Base-by-base conservation (phyloP, 352 stramenopile species). In the Globisporangium camurandrum region DNA sequence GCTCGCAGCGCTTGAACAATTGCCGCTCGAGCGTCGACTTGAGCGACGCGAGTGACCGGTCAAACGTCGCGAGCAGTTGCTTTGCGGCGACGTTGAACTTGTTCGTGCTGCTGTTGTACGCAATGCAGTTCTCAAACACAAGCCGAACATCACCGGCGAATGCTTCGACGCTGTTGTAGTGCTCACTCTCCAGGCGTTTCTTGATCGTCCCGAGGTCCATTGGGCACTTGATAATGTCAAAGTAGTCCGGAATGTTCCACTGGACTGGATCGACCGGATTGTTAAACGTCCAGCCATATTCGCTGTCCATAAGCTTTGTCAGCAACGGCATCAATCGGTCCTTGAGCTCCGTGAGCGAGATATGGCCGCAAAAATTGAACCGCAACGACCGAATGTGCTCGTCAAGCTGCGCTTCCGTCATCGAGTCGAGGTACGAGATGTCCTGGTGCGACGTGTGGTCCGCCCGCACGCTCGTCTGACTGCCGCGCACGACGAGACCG, bases 171-270 rank as follows among this genome's bases (percentile, higher is more conserved):
- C 81, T 93, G 60, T 81, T 86, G 76, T 99, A 99, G 42, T 93
- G 84, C 49, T 94, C 86, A 61, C 88, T 95, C 55, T 98, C 95
- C 26, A 98, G 59, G 1, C 88, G 76, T 64, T 98, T 98, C 62
- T 96, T 95, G 61, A 99, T 97, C n/a, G 95, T 98, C 19, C 95
- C 94, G 19, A 99, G 76, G 69, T 99, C 97, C 96, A 99, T 99
- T 1, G 97, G 96, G 44, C 90, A 93, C 61, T 98, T 98, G 64
- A 99, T 89, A 26, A 95, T 87, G 31, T 95, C 76, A 48, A 93
- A 89, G 51, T 95, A 95, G 56, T 95, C 84, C 2, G 88, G 88
- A 48, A 98, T 95, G 44, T 93, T 85, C 64, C 95, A 86, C 49
- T 90, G 78, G 48, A 97, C 86, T 7, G 97, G 89, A 72, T 99